These are phyloP conservation scores for Dichotomocladium elegans DNA, from an alignment of 371 early-diverging fungal genomes.

Conservation along the genomic window DNA sequence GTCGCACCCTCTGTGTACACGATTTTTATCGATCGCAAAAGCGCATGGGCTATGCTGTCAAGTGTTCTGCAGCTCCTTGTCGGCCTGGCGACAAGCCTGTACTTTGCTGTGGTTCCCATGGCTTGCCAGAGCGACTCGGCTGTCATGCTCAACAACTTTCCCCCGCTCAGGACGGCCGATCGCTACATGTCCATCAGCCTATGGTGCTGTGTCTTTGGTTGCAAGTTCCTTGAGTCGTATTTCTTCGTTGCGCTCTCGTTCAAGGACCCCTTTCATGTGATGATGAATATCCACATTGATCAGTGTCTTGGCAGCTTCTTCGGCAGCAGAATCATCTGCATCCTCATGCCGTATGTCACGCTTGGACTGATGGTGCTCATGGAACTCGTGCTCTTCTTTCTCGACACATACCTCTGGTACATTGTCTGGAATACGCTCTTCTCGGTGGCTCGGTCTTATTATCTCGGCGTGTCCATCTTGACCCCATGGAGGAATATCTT, in stretches of 20 bases:
- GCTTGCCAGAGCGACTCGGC: not conserved
- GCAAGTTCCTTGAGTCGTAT: constrained; percentile 79
- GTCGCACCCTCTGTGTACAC: constrained; percentile 67
- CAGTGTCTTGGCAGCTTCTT: constrained; percentile 51
- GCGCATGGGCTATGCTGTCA: constrained; percentile 43
- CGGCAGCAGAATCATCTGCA: constrained; percentile 49
- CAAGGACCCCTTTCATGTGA: constrained; percentile 72
- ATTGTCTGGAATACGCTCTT: constrained; percentile 80
- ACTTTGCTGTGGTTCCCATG: constrained; percentile 59
- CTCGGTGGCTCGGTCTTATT: constrained; percentile 74
- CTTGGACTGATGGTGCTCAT: constrained; percentile 71
- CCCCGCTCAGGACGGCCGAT: constrained; percentile 63
- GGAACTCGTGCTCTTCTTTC: constrained; percentile 74
- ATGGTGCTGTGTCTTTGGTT: constrained; percentile 72
- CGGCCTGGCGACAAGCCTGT: constrained; percentile 60
- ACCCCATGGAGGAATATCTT: constrained; percentile 87
- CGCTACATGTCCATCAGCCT: constrained; percentile 68
- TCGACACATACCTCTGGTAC: constrained; percentile 91
- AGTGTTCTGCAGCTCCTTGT: constrained; percentile 62
- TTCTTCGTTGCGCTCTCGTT: constrained; percentile 77
- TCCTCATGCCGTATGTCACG: constrained; percentile 62
- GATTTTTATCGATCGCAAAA: constrained; percentile 36
- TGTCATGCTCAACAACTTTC: constrained; percentile 49
- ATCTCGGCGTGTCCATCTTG: constrained; percentile 80
- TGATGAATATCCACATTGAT: constrained; percentile 46